These are phyloP conservation scores for Styphnolobium japonicum DNA, from an alignment of 306 rosid genomes.

Conservation along the genomic window DNA sequence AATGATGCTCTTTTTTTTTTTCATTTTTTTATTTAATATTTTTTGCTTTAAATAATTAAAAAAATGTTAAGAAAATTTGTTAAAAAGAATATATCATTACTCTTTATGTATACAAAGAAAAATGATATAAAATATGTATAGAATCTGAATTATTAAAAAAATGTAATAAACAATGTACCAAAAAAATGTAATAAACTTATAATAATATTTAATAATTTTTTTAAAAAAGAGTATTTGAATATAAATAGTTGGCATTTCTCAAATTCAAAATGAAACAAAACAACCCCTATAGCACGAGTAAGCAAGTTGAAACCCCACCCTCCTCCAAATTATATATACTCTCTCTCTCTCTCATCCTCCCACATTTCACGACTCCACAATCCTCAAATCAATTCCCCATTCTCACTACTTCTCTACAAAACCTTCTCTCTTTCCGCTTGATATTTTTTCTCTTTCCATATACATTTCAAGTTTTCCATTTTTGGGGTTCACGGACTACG, in stretches of 20 bases:
- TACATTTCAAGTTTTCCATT: background rate
- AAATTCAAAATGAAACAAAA: slow-evolving; percentile 8
- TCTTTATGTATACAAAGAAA: too few relatives aligned
- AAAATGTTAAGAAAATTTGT: too few relatives aligned
- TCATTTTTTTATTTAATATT: too few relatives aligned
- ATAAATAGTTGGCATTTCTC: background rate
- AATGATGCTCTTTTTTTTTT: background rate
- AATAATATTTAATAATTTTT: background rate
- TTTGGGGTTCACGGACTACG: background rate
- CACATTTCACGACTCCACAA: background rate
- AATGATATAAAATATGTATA: too few relatives aligned
- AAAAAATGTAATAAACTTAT: too few relatives aligned
- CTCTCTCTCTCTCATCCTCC: background rate
- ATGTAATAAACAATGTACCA: too few relatives aligned
- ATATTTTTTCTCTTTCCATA: background rate
- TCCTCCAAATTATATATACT: slow-evolving; percentile 36
- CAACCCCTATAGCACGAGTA: background rate
- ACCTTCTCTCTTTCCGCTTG: background rate
- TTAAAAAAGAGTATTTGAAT: background rate
- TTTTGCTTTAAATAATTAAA: too few relatives aligned
- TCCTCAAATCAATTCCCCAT: background rate
- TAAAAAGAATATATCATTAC: too few relatives aligned
- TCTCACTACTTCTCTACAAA: background rate
- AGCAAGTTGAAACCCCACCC: slow-evolving; percentile 35
- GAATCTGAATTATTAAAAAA: too few relatives aligned